These are phyloP conservation scores for Buddleja alternifolia DNA, from an alignment of 257 asterid genomes.

Conservation along the genomic window DNA sequence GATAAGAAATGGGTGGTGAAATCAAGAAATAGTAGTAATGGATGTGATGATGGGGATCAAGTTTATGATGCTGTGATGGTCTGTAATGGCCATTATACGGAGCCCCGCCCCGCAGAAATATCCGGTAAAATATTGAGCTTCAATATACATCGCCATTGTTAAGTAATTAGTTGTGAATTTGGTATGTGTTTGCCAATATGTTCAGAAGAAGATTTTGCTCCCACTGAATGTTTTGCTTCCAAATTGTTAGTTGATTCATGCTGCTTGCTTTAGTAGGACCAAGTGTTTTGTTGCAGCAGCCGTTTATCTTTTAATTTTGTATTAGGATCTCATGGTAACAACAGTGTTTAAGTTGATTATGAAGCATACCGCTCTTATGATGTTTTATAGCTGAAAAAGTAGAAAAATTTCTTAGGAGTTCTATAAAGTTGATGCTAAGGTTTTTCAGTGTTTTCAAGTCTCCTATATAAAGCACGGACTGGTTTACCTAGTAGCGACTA, in stretches of 20 bases:
- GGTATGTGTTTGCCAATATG: no score
- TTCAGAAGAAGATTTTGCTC: no score
- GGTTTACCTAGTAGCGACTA: background rate
- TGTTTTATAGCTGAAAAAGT: background rate
- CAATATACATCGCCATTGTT: no score
- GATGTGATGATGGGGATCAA: slow-evolving; percentile 40
- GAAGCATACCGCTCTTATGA: background rate
- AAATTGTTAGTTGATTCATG: no score
- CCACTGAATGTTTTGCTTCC: no score
- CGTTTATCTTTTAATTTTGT: background rate
- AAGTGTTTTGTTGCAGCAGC: background rate
- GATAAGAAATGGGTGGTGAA: slow-evolving; percentile 69
- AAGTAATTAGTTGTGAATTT: no score
- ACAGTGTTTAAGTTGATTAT: background rate
- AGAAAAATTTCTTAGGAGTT: no score
- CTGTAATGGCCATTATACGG: slow-evolving; percentile 86
- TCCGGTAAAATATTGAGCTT: slow-evolving; percentile 51
- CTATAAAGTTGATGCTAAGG: no score
- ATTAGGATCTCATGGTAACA: background rate
- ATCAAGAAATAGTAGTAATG: slow-evolving; percentile 45
- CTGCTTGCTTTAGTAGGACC: background rate
- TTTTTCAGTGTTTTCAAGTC: background rate
- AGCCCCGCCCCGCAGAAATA: slow-evolving; percentile 79
- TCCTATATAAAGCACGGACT: background rate
- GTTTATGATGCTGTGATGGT: slow-evolving; percentile 89